Evolutionary conservation across 352 stramenopile species (phyloP).

Genomic region (Pythium rishiriense): DNA sequence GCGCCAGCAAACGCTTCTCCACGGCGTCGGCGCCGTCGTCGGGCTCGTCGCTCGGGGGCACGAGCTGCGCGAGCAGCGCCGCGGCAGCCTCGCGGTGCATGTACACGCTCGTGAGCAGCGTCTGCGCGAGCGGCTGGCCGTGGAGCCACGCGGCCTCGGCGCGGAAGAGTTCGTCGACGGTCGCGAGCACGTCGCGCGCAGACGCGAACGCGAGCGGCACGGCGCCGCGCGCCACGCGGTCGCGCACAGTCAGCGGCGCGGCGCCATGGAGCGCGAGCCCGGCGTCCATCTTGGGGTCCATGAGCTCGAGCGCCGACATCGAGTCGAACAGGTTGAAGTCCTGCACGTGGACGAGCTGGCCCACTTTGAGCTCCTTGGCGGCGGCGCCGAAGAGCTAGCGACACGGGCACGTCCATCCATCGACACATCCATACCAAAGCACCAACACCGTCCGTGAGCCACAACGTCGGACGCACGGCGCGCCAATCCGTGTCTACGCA

Average conservation of each 20-base stretch:
- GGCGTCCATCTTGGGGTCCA: slow-evolving; percentile 94
- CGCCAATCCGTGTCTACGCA: background rate
- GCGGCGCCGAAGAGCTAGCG: slow-evolving; percentile 63
- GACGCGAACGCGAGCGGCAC: slow-evolving; percentile 69
- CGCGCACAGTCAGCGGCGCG: slow-evolving; percentile 53
- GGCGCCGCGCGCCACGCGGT: slow-evolving; percentile 39
- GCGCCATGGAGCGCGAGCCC: slow-evolving; percentile 74
- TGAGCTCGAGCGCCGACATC: slow-evolving; percentile 94
- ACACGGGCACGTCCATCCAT: background rate
- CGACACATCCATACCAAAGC: background rate
- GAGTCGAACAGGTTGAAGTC: slow-evolving; percentile 92
- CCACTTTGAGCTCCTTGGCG: slow-evolving; percentile 78
- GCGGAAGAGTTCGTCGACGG: slow-evolving; percentile 73
- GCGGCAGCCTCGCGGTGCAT: slow-evolving; percentile 74
- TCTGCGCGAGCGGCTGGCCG: slow-evolving; percentile 85
- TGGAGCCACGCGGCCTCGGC: slow-evolving; percentile 82
- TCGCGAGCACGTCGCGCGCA: slow-evolving; percentile 68
- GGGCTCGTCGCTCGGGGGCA: background rate
- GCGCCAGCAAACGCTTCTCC: slow-evolving; percentile 32
- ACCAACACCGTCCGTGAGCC: no score
- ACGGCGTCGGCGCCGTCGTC: slow-evolving; percentile 26
- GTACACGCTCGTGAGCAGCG: slow-evolving; percentile 89
- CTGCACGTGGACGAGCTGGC: slow-evolving; percentile 73
- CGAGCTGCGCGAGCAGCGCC: slow-evolving; percentile 61
- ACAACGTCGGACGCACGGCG: no score